Conservation (phyloP, 2,329 filamentous ascomycete genomes). For the Chaetomiaceae sp. region DNA sequence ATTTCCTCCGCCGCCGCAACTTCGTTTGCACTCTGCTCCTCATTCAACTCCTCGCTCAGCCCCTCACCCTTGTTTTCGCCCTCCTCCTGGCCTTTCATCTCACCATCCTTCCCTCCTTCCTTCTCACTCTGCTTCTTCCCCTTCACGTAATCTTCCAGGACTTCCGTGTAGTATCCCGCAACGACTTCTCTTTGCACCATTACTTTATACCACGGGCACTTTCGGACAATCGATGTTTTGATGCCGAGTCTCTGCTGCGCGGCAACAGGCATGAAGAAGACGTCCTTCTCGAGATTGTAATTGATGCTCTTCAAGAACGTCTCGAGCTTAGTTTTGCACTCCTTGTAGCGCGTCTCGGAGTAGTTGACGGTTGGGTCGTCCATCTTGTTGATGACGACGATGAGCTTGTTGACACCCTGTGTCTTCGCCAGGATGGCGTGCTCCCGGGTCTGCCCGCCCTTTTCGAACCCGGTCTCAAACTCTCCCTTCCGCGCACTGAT, state of each 20-base stretch:
- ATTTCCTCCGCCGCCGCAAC: no score
- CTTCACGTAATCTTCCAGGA: no score
- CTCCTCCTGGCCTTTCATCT: no score
- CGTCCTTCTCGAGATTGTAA: constrained; percentile 89
- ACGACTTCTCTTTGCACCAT: no score
- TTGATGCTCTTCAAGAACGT: constrained; percentile 87
- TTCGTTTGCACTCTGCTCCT: no score
- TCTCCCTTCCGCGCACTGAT: constrained; percentile 96
- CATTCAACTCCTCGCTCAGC: no score
- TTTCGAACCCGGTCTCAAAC: constrained; percentile 96
- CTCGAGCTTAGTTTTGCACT: constrained; percentile 83
- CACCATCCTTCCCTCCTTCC: no score
- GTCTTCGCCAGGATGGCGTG: constrained; percentile 98
- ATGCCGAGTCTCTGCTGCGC: constrained; percentile 82
- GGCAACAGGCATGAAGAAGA: constrained; percentile 93
- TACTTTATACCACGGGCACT: constrained; percentile 81
- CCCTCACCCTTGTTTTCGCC: no score
- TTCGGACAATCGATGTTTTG: constrained; percentile 77
- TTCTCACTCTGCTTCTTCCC: no score
- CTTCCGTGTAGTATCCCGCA: no score
- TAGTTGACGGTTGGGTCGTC: constrained; percentile 94
- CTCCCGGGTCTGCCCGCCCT: constrained; percentile 93
- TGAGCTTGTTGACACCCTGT: constrained; percentile 92
- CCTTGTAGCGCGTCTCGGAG: constrained; percentile 86
- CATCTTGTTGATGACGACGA: constrained; percentile 99